These are phyloP conservation scores for Lathyrus aphaca DNA, from an alignment of 306 rosid species.

Conservation along the genomic window DNA sequence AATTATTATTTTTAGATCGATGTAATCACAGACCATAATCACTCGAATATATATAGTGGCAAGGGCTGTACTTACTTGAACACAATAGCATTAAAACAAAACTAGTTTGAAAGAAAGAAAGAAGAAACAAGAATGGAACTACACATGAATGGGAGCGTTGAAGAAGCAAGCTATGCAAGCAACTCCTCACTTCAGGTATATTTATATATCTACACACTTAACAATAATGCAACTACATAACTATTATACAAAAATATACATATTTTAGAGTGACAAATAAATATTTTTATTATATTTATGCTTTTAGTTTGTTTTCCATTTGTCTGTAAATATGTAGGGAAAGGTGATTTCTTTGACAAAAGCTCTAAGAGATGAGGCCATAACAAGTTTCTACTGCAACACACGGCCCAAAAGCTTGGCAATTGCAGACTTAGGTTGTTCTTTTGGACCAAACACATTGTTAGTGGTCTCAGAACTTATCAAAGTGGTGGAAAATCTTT, in stretches of 20 bases:
- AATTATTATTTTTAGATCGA: no score
- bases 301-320: background rate
- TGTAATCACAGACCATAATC: no score
- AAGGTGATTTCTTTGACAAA: slow-evolving; percentile 45
- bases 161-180: slow-evolving; percentile 45
- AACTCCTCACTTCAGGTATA: slow-evolving; percentile 46
- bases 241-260: no score
- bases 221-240: no score
- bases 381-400: slow-evolving; percentile 28
- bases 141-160: slow-evolving; percentile 48
- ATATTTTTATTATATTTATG: background rate
- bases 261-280: no score
- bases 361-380: slow-evolving; percentile 49
- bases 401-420: slow-evolving; percentile 31
- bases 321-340: slow-evolving; percentile 32
- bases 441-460: slow-evolving; percentile 64
- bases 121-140: slow-evolving; percentile 29
- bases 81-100: no score
- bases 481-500: slow-evolving; percentile 43
- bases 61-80: no score
- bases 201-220: background rate
- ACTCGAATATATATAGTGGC: no score
- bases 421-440: slow-evolving; percentile 69
- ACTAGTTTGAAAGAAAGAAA: no score
- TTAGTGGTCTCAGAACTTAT: slow-evolving; percentile 42